Evolutionary conservation across 2,329 filamentous ascomycete species (phyloP).

Genomic region (Diaporthe sp.): DNA sequence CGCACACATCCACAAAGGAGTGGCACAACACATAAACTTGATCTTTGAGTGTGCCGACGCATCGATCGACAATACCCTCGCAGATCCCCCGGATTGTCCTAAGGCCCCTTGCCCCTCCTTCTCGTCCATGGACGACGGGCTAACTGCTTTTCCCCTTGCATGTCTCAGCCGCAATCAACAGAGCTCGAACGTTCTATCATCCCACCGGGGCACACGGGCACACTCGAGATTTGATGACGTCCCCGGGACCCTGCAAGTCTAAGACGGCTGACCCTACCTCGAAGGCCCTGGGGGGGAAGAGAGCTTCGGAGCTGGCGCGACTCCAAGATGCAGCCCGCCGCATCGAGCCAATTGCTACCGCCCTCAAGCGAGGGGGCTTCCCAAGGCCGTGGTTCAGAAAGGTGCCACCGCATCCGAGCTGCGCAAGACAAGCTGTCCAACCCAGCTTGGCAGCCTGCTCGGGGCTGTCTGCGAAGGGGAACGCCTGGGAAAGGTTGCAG

Average conservation of each 20-base stretch:
- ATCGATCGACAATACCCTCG: constrained; percentile 18
- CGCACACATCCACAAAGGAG: not conserved
- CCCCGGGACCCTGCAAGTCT: constrained; percentile 23
- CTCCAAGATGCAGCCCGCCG: constrained; percentile 14
- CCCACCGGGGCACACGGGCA: not conserved
- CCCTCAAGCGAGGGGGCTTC: constrained; percentile 37
- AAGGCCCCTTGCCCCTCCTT: constrained; percentile 1
- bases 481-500: not conserved
- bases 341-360: constrained; percentile 33
- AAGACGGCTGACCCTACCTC: constrained; percentile 4
- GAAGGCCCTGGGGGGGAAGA: not conserved
- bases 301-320: constrained; percentile 7
- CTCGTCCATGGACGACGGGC: not conserved
- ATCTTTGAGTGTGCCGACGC: not conserved
- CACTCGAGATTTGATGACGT: constrained; percentile 26
- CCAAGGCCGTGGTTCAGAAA: constrained; percentile 31
- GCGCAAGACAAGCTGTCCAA: constrained; percentile 4
- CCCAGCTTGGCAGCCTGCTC: not conserved
- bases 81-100: constrained; percentile 27
- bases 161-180: constrained; percentile 26
- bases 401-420: constrained; percentile 28
- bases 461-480: not conserved
- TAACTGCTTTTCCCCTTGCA: constrained; percentile 3
- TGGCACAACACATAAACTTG: not conserved
- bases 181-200: constrained; percentile 21